These are phyloP conservation scores for Quercus bicolor DNA, from an alignment of 306 rosid genomes.

Conservation along the genomic window DNA sequence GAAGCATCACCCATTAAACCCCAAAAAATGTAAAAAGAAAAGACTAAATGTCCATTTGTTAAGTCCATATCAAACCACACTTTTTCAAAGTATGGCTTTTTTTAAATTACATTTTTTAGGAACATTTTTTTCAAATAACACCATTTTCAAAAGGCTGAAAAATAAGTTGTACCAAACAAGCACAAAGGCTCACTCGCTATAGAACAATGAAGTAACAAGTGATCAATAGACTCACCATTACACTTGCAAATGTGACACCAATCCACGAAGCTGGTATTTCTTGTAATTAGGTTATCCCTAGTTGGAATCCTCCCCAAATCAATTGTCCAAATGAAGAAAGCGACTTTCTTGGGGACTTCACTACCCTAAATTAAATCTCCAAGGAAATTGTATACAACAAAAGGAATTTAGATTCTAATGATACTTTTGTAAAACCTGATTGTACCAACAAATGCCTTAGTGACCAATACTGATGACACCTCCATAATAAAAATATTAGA, in stretches of 20 bases:
- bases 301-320: not conserved
- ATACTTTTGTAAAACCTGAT: not conserved
- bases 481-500: too few species aligned
- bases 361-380: not conserved
- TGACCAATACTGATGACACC: not conserved
- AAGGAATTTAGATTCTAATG: not conserved
- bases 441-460: slow-evolving; percentile 7
- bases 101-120: too few species aligned
- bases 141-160: too few species aligned
- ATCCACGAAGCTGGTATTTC: not conserved
- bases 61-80: too few species aligned
- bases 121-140: too few species aligned
- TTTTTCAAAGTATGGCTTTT: too few species aligned
- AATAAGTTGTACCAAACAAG: too few species aligned
- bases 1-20: not conserved
- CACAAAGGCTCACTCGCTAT: not conserved
- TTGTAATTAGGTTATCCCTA: not conserved
- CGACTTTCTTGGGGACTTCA: not conserved
- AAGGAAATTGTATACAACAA: not conserved
- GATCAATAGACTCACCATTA: not conserved
- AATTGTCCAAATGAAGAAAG: not conserved
- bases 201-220: not conserved
- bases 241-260: not conserved
- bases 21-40: not conserved
- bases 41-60: too few species aligned